Percentiles rank a stretch among this genome's conserved stretches.
These are phyloP conservation scores for Vishniacozyma victoriae DNA, from an alignment of 768 basidiomycete genomes.

Conservation along the genomic window DNA sequence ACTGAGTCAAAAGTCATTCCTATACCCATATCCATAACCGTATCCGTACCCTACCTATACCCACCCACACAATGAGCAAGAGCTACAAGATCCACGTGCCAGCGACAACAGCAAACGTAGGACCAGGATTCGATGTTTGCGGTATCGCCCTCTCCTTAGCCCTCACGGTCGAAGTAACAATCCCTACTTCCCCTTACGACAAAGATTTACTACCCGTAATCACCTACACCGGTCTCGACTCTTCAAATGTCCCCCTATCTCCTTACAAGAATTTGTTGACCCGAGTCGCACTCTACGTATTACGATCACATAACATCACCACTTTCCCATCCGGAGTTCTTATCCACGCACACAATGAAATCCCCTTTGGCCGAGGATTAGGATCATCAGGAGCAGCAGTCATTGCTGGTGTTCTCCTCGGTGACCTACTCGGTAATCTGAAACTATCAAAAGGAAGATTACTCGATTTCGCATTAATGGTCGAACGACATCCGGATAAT, in stretches of 20 bases:
- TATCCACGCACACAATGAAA: slow-evolving; percentile 81
- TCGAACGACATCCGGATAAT: slow-evolving; percentile 98
- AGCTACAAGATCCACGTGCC: slow-evolving; percentile 72
- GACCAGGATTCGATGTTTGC: slow-evolving; percentile 97
- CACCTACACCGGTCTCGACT: slow-evolving; percentile 80
- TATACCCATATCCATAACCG: too few relatives aligned
- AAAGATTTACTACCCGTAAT: slow-evolving; percentile 53
- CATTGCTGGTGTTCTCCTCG: slow-evolving; percentile 89
- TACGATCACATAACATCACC: slow-evolving; percentile 75
- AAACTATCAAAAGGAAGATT: slow-evolving; percentile 63
- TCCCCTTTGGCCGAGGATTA: slow-evolving; percentile 94
- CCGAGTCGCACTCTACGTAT: slow-evolving; percentile 91
- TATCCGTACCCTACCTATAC: neutral
- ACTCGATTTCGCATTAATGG: slow-evolving; percentile 96
- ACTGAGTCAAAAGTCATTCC: too few relatives aligned
- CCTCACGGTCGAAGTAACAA: slow-evolving; percentile 66
- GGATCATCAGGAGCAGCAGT: slow-evolving; percentile 99
- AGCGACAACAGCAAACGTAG: slow-evolving; percentile 98
- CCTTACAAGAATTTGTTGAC: slow-evolving; percentile 96
- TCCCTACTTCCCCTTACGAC: slow-evolving; percentile 39
- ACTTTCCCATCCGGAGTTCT: slow-evolving; percentile 69
- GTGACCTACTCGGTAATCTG: slow-evolving; percentile 71
- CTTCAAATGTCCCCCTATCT: slow-evolving; percentile 82
- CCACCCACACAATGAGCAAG: slow-evolving; percentile 8
- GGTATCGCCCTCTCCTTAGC: slow-evolving; percentile 90